A percentile compares a stretch with the other conserved stretches of the same genome.
phyloP scores from a whole-genome alignment of 75 land plant species.

The Isoetes taiwanensis region DNA sequence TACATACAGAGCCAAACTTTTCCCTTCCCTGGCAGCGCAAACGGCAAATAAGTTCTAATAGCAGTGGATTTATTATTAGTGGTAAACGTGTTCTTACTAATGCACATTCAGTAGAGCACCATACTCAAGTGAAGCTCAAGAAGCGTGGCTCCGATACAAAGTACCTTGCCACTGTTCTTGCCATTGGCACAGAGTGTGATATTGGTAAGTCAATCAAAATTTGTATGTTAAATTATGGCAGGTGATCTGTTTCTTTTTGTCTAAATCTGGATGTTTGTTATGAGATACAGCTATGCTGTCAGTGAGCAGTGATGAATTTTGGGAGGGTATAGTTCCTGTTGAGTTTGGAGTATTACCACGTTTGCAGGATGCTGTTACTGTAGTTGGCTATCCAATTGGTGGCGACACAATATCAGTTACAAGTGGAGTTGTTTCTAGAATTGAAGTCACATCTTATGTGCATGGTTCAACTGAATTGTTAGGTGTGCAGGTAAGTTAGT shows the following conservation, averaged over 20 bases:
- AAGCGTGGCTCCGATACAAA: conserved; percentile 88
- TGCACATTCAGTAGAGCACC: conserved; percentile 95
- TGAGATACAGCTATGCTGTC: conserved; percentile 88
- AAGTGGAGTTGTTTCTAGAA: conserved; percentile 93
- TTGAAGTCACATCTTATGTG: conserved; percentile 93
- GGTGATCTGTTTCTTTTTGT: conserved; percentile 1
- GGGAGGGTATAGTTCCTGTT: conserved; percentile 82
- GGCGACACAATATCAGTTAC: conserved; percentile 97
- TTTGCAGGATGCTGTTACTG: conserved; percentile 93
- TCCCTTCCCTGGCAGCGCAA: conserved; percentile 96
- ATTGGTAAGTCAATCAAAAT: conserved; percentile 41
- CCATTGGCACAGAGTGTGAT: conserved; percentile 95
- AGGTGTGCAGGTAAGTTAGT: conserved; percentile 63
- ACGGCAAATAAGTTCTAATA: conserved; percentile 79
- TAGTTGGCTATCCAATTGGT: conserved; percentile 95
- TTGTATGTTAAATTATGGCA: not conserved
- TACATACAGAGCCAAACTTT: conserved; percentile 93
- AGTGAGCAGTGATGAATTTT: conserved; percentile 83
- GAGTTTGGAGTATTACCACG: conserved; percentile 86
- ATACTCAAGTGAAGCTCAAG: conserved; percentile 91
- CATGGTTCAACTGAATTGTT: conserved; percentile 97
- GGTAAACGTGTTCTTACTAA: conserved; percentile 82
- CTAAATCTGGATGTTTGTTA: not conserved
- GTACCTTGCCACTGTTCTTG: conserved; percentile 82
- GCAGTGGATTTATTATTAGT: conserved; percentile 78